Conservation (phyloP, 208 protist species). For the Leishmania gerbilli region DNA sequence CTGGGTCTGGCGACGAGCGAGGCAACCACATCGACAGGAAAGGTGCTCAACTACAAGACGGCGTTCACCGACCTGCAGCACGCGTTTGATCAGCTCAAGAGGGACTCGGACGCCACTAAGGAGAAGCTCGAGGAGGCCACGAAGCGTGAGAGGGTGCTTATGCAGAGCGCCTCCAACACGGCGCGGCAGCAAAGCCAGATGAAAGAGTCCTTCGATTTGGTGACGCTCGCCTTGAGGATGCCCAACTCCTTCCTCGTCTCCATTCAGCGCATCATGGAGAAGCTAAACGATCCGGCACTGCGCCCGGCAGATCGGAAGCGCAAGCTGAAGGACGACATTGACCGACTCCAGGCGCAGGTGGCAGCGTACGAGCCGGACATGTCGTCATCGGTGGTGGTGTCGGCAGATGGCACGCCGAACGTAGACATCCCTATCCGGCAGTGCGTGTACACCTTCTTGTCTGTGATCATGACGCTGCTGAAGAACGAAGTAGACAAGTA, state of each 20-base stretch:
- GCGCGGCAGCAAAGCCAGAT: conserved; percentile 15
- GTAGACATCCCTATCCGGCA: conserved; percentile 23
- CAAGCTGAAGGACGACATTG: conserved; percentile 22
- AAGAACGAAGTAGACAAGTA: conserved; percentile 6
- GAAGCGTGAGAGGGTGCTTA: conserved; percentile 2
- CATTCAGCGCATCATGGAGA: conserved; percentile 21
- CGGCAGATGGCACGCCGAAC: not conserved
- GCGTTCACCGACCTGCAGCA: conserved; percentile 39
- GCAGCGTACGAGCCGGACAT: conserved; percentile 4
- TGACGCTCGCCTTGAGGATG: conserved; percentile 13
- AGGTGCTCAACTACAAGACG: conserved; percentile 43
- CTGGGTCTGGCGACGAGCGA: conserved; percentile 40
- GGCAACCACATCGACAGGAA: conserved; percentile 27
- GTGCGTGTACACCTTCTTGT: conserved; percentile 12
- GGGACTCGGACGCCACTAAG: conserved; percentile 37
- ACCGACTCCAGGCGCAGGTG: conserved; percentile 16
- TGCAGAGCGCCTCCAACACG: conserved; percentile 6
- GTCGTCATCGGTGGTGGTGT: not conserved
- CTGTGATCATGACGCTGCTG: conserved; percentile 15
- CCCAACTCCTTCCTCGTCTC: conserved; percentile 2
- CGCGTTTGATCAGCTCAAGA: conserved; percentile 27
- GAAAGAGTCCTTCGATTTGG: conserved; percentile 29
- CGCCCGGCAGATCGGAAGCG: conserved; percentile 13
- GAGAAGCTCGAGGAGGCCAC: conserved; percentile 30
- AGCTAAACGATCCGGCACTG: conserved; percentile 24